Evolutionary conservation across 2,329 filamentous ascomycete genomes (phyloP), one percentile per base, ranked within the genome.

Genomic region (Neofusicoccum ribis): DNA sequence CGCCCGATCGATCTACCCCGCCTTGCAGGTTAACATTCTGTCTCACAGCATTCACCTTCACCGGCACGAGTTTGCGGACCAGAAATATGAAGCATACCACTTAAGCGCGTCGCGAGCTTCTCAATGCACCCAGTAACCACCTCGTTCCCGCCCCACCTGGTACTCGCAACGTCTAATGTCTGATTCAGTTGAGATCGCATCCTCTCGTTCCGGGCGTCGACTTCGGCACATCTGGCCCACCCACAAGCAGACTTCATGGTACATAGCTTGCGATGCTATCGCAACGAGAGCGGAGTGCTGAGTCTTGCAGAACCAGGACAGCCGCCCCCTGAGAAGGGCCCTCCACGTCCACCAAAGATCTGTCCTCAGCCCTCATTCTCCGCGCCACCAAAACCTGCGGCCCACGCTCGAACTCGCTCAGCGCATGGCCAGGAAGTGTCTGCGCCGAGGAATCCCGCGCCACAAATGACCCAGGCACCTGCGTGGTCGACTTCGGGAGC

Each of bases 21-120:
- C 46, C 46, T 31, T 37, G 46, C 37, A 37, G 27, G n/a, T 47
- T 36, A n/a, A n/a, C 47, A 27, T 17, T 23, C 60, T 37, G 23
- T 12, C 20, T 34, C 50, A 46, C 61, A 52, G n/a, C 47, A 51
- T 63, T 46, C 61, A 63, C 47, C 61, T 51, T 46, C 34, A 54
- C 52, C 56, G 43, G 31, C 56, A 60, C 41, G 44, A 60, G 56
- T 60, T 60, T 60, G 63, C 54, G 46, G 23, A 20, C 47, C 63
- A 59, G 52, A 51, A 59, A 46, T 77, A 76, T 74, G 69, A 68
- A 76, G 72, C 74, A 77, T 77, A 69, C 71, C 73, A 58, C 69
- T 74, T 76, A 74, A 46, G 63, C 63, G 46, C 54, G 37, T 60
- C 72, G 73, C 72, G 76, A 76, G 74, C 72, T 73, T 74, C 76